Evolutionary conservation across 805 yeast genomes (phyloP).

Genomic region (Spathaspora girioi): DNA sequence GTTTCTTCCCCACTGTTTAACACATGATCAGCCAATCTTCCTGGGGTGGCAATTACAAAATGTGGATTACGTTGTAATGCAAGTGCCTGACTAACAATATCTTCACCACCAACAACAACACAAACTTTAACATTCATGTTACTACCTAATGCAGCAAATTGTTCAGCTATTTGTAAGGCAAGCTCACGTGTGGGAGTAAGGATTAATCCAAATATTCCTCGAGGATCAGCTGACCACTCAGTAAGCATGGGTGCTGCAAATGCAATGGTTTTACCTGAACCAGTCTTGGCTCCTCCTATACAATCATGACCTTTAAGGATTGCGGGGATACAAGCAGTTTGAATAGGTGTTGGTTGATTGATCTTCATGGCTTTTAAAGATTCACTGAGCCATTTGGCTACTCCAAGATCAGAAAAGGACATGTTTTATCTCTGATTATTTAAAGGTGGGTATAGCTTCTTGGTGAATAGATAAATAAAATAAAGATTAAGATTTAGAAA

Average conservation of each 20-base stretch:
- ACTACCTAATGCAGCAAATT: conserved; percentile 89
- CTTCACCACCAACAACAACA: conserved; percentile 92
- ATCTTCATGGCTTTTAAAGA: conserved; percentile 80
- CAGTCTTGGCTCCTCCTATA: conserved; percentile 98
- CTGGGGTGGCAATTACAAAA: conserved; percentile 95
- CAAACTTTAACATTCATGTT: conserved; percentile 78
- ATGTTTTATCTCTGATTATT: conserved; percentile 12
- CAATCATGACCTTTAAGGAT: conserved; percentile 83
- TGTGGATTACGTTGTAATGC: conserved; percentile 83
- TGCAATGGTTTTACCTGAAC: conserved; percentile 96
- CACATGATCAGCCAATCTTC: conserved; percentile 90
- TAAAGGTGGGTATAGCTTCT: not conserved
- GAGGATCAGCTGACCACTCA: conserved; percentile 92
- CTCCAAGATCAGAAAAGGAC: conserved; percentile 63
- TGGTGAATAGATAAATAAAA: not conserved
- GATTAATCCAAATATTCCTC: conserved; percentile 85
- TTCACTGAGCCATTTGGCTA: conserved; percentile 83
- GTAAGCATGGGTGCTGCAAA: conserved; percentile 97
- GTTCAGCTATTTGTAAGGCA: conserved; percentile 96
- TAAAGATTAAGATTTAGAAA: not conserved
- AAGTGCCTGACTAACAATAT: conserved; percentile 83
- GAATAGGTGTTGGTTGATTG: conserved; percentile 80
- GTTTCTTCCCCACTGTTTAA: conserved; percentile 87
- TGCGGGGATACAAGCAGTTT: conserved; percentile 82
- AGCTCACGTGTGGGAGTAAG: conserved; percentile 92